Percentiles rank a stretch among this genome's conserved stretches.
Conservation (phyloP, 495 filamentous ascomycete species). For the Xylaria palmicola region DNA sequence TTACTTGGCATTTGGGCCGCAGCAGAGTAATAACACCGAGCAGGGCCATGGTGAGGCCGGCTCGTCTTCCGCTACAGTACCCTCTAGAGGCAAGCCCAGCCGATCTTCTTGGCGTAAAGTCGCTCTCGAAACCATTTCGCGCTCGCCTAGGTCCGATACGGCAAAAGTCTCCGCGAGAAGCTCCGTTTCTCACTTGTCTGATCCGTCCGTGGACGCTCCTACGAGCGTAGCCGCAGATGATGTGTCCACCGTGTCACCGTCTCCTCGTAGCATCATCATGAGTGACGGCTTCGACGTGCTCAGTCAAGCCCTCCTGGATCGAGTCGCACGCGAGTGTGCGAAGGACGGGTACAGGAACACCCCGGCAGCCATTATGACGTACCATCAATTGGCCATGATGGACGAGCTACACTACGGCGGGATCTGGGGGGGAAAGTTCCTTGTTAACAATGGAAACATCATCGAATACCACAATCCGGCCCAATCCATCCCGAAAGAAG, state of each 20-base stretch:
- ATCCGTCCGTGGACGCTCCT: neutral
- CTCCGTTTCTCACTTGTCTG: neutral
- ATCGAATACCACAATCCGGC: slow-evolving; percentile 2
- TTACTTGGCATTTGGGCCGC: neutral
- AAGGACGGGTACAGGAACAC: neutral
- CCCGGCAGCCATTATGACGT: neutral
- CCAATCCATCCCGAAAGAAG: neutral
- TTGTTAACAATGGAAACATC: neutral
- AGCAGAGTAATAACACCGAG: neutral
- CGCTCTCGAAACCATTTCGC: neutral
- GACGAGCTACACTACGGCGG: neutral
- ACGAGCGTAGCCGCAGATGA: too few species aligned
- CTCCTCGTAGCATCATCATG: neutral
- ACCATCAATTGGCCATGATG: neutral
- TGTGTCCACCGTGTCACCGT: neutral
- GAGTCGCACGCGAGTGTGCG: neutral
- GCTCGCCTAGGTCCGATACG: neutral
- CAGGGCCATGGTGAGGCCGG: too few species aligned
- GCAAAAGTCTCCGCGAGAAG: neutral
- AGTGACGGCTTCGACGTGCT: neutral
- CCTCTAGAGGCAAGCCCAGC: neutral
- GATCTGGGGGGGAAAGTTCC: neutral
- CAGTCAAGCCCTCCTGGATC: neutral
- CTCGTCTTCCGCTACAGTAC: too few species aligned
- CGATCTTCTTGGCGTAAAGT: neutral